Evolutionary conservation across 768 basidiomycete species (phyloP).

Genomic region (Royoungia palumana): DNA sequence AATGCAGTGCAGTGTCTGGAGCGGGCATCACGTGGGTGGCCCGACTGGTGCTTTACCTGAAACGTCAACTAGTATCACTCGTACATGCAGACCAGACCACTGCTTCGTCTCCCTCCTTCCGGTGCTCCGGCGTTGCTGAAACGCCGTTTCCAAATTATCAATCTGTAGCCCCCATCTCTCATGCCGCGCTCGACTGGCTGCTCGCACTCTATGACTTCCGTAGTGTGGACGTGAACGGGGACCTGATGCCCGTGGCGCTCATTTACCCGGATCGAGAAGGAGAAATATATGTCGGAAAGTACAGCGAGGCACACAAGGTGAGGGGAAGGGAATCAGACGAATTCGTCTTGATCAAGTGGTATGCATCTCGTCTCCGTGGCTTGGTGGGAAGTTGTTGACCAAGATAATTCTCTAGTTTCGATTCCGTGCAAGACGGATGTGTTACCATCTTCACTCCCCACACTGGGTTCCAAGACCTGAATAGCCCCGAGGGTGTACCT

Average conservation of each 20-base stretch:
- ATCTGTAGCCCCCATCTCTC: slow-evolving; percentile 51
- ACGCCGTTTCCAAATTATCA: slow-evolving; percentile 50
- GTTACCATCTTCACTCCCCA: slow-evolving; percentile 33
- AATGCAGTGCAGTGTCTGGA: no score
- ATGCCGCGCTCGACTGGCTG: slow-evolving; percentile 46
- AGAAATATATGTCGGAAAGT: slow-evolving; percentile 47
- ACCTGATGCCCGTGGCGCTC: slow-evolving; percentile 38
- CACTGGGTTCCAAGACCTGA: slow-evolving; percentile 34
- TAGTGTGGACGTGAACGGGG: slow-evolving; percentile 36
- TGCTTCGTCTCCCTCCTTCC: slow-evolving; percentile 35
- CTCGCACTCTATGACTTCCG: slow-evolving; percentile 48
- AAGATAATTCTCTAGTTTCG: slow-evolving; percentile 21
- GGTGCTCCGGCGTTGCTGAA: slow-evolving; percentile 40
- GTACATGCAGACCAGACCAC: slow-evolving; percentile 49
- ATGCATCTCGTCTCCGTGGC: slow-evolving; percentile 1
- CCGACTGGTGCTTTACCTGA: no score
- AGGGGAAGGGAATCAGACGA: slow-evolving; percentile 45
- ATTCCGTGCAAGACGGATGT: slow-evolving; percentile 35
- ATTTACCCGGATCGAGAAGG: slow-evolving; percentile 42
- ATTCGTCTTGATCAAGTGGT: slow-evolving; percentile 49
- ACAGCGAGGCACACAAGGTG: no score
- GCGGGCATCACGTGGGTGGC: no score
- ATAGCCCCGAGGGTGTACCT: slow-evolving; percentile 28
- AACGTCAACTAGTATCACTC: slow-evolving; percentile 40
- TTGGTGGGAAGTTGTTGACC: neutral